These are phyloP conservation scores for Hygrocybe coccinea DNA, from an alignment of 768 basidiomycete genomes.

Conservation along the genomic window DNA sequence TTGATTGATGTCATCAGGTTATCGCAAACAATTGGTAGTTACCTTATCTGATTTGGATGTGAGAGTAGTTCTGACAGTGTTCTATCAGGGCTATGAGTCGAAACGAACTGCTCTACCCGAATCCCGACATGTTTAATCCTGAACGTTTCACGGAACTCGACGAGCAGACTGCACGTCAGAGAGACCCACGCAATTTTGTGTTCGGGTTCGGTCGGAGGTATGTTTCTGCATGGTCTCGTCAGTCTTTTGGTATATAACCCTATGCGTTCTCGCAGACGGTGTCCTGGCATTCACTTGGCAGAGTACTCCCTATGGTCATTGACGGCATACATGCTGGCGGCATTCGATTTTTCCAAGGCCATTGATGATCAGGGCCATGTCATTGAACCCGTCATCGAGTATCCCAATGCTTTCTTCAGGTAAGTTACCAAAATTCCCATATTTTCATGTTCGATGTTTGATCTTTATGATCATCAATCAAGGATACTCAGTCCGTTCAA, in stretches of 20 bases:
- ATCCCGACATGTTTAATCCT: conserved; percentile 32
- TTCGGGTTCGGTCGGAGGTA: conserved; percentile 40
- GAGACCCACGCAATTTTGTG: conserved; percentile 16
- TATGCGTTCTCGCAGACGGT: not conserved
- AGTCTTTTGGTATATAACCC: not conserved
- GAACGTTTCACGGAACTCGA: conserved; percentile 25
- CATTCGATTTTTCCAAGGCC: not conserved
- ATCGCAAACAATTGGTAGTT: not conserved
- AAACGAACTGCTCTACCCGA: conserved; percentile 26
- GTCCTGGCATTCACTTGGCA: not conserved
- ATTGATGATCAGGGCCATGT: not conserved
- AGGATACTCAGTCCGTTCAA: not conserved
- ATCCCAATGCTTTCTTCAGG: not conserved
- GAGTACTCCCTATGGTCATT: not conserved
- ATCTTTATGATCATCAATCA: no score
- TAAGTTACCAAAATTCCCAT: not conserved
- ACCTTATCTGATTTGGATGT: no score
- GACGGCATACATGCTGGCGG: no score
- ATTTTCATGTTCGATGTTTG: not conserved
- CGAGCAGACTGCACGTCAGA: conserved; percentile 4
- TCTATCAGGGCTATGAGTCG: conserved; percentile 27
- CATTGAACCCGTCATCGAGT: not conserved
- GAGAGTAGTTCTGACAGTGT: no score
- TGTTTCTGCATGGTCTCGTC: conserved; percentile 14
- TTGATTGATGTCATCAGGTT: not conserved